These are phyloP conservation scores for Tricholoma terreum DNA, from an alignment of 768 basidiomycete genomes.

Conservation along the genomic window DNA sequence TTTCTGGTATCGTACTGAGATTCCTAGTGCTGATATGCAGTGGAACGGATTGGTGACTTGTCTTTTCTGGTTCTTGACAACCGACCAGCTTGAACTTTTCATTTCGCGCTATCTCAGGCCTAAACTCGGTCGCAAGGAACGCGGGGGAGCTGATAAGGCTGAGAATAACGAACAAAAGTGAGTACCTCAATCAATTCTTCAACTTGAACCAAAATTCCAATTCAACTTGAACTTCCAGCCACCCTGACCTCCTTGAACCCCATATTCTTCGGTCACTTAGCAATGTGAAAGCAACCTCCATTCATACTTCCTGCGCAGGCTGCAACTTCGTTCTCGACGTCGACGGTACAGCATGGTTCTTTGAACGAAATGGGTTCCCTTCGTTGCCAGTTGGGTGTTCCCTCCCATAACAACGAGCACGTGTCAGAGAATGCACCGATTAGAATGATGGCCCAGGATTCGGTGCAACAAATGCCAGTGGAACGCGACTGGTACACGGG, in stretches of 20 bases:
- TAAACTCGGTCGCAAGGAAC: conserved; percentile 73
- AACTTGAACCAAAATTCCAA: too few relatives aligned
- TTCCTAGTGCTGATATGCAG: conserved; percentile 77
- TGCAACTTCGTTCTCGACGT: conserved; percentile 78
- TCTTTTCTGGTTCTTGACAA: neutral
- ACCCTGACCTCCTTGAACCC: conserved; percentile 82
- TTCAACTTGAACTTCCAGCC: conserved; percentile 29
- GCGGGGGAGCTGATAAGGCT: conserved; percentile 43
- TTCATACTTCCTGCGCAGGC: conserved; percentile 73
- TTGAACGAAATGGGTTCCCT: conserved; percentile 77
- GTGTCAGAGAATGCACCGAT: conserved; percentile 77
- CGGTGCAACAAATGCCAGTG: conserved; percentile 54
- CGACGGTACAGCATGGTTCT: conserved; percentile 83
- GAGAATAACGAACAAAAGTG: conserved; percentile 40
- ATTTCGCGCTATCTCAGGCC: conserved; percentile 45
- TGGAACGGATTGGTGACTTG: conserved; percentile 85
- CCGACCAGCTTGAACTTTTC: neutral
- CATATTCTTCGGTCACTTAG: conserved; percentile 86
- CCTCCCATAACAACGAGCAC: conserved; percentile 41
- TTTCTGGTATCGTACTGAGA: neutral
- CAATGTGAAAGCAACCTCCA: conserved; percentile 69
- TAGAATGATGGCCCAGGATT: conserved; percentile 55
- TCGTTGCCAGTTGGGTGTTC: conserved; percentile 46
- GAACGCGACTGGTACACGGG: conserved; percentile 71
- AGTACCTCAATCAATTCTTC: conserved; percentile 16